Evolutionary conservation across 140 eudicot genomes (phyloP), one percentile per base, ranked within the genome.

Genomic region (Erigeron philadelphicus): DNA sequence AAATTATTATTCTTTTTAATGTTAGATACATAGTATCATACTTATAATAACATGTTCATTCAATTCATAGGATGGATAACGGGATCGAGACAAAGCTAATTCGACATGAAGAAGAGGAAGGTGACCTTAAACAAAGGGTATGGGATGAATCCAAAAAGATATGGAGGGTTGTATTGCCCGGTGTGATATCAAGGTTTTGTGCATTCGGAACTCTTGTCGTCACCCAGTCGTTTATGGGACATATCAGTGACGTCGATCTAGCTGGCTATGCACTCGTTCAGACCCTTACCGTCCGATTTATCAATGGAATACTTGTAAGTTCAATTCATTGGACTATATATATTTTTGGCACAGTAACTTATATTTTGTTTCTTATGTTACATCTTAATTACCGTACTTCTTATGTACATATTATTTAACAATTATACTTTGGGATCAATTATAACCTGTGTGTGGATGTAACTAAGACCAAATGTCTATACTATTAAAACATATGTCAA

Each of bases 251-350:
- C 56, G 41, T 70, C 21, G 94, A 86, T 70, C 89, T 87, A 64
- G 95, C 95, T 18, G 87, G 79, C 25, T 87, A 87, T 23, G 89
- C 95, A 1, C 89, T 86, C 55, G 87, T 86, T 31, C 85, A 84
- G 70, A 77, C 95, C 1, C 75, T 84, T 57, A 77, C 67, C 1
- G 89, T 81, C 7, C 87, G 87, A 1, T 86, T 84, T 61, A 71
- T 84, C 12, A 81, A 79, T 35, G 95, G 95, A 3, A 79, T 81
- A 62, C 76, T 86, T 74, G 95, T 86, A 80, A 67, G 76, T 76
- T 55, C 57, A 7, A 52, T 15, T 52, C 12, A 55, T 38, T 18
- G 3, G 61, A 55, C 8, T 55, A 49, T 13, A 16, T 49, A 1
- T 21, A 0, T 21, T 21, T 21, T 21, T 21, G 25, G 25, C 25